Conservation (phyloP, 1,139 yeast species). For the Ogataea hybrid region DNA sequence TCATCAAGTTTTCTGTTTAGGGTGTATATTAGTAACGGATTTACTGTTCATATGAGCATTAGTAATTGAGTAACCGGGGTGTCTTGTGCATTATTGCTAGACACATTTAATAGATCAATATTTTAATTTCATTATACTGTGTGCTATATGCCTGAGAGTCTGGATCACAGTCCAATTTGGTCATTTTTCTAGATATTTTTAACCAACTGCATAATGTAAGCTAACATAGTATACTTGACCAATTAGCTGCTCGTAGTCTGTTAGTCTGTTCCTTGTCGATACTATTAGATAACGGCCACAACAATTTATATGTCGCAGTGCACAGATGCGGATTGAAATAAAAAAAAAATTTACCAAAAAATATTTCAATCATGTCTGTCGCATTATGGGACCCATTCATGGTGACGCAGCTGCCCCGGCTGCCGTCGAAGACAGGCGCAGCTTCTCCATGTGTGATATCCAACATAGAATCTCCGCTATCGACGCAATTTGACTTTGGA, state of each 20-base stretch:
- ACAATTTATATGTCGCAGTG: conserved; percentile 5
- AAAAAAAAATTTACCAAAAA: too few relatives aligned
- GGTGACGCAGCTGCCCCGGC: conserved; percentile 31
- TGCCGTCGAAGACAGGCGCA: conserved; percentile 24
- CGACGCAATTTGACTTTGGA: conserved; percentile 49
- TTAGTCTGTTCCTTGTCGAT: background rate
- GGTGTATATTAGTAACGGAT: conserved; percentile 31
- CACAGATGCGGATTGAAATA: background rate
- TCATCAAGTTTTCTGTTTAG: conserved; percentile 23
- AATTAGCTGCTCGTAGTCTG: background rate
- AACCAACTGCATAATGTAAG: too few relatives aligned
- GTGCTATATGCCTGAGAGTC: too few relatives aligned
- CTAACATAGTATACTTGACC: too few relatives aligned
- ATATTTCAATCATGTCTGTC: conserved; percentile 16
- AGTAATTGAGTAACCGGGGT: background rate
- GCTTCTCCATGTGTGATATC: conserved; percentile 27
- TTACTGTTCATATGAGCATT: conserved; percentile 3
- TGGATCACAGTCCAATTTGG: too few relatives aligned
- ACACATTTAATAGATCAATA: too few relatives aligned
- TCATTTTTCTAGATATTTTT: too few relatives aligned
- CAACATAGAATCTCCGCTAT: conserved; percentile 22
- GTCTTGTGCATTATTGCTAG: too few relatives aligned
- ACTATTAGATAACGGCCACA: background rate
- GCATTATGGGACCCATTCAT: conserved; percentile 31
- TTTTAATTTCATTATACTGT: too few relatives aligned